These are phyloP conservation scores for Vitis hybrid DNA, from an alignment of 177 flowering plant species.

Conservation along the genomic window DNA sequence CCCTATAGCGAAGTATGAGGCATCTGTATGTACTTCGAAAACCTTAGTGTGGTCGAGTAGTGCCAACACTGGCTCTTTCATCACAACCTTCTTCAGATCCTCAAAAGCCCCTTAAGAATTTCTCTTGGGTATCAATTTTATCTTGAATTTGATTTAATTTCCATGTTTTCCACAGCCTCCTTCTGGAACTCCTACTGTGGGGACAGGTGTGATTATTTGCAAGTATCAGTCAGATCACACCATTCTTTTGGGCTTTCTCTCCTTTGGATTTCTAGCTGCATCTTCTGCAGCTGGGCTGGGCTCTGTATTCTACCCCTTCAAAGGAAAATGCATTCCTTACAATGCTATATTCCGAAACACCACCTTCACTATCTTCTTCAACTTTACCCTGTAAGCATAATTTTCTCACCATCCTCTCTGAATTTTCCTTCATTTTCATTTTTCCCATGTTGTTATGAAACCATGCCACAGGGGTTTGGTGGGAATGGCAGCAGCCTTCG, in stretches of 20 bases:
- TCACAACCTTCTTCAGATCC: no score
- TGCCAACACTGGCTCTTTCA: rapidly evolving
- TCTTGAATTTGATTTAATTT: no score
- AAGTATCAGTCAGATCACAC: constrained; percentile 31
- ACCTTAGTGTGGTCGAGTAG: no score
- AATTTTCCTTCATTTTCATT: background rate
- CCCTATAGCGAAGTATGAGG: no score
- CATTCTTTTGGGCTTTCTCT: constrained; percentile 20
- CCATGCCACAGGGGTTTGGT: background rate
- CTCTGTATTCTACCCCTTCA: constrained; percentile 27
- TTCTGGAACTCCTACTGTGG: constrained; percentile 21
- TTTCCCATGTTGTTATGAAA: background rate
- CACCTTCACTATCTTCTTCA: constrained; percentile 23
- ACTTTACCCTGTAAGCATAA: constrained; percentile 27
- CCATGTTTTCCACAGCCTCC: constrained; percentile 22
- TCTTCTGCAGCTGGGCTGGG: constrained; percentile 16
- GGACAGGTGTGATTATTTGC: constrained; percentile 28
- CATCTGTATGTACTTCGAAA: no score
- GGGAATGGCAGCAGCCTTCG: constrained; percentile 1
- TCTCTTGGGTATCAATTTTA: no score
- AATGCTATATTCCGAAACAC: constrained; percentile 30
- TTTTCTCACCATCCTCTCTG: background rate
- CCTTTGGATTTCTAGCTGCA: constrained; percentile 19
- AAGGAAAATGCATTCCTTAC: constrained; percentile 27
- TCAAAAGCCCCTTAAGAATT: no score